Evolutionary conservation across 306 rosid genomes (phyloP).

Genomic region (Glycyrrhiza uralensis): DNA sequence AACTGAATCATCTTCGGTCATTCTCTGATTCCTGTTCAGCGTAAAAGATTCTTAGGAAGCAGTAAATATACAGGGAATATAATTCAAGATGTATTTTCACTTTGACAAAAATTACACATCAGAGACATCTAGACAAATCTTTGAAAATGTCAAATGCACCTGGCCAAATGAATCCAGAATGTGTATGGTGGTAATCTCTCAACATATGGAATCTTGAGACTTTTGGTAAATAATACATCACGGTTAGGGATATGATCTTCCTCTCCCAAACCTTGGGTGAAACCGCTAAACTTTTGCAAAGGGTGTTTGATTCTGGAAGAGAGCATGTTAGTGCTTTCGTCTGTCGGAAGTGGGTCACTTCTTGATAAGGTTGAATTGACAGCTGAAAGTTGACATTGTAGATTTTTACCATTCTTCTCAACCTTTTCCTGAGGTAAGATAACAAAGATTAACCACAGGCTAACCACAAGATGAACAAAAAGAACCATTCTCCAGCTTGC

Average conservation of each 20-base stretch:
- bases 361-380: slow-evolving; percentile 19
- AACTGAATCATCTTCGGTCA: slow-evolving; percentile 74
- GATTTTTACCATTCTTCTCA: slow-evolving; percentile 43
- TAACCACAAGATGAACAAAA: neutral
- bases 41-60: slow-evolving; percentile 37
- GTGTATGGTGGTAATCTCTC: slow-evolving; percentile 60
- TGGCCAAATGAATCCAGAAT: slow-evolving; percentile 69
- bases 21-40: slow-evolving; percentile 76
- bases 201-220: slow-evolving; percentile 42
- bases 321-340: slow-evolving; percentile 40
- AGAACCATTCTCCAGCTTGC: neutral
- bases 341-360: neutral
- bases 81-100: neutral
- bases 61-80: slow-evolving; percentile 12
- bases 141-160: slow-evolving; percentile 36
- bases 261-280: slow-evolving; percentile 40
- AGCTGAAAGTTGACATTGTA: slow-evolving; percentile 29
- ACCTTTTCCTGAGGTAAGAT: slow-evolving; percentile 55
- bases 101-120: neutral
- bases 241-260: slow-evolving; percentile 30
- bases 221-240: slow-evolving; percentile 25
- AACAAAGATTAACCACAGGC: neutral
- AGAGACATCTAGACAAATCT: neutral
- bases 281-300: slow-evolving; percentile 36
- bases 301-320: slow-evolving; percentile 53